Percentiles rank a stretch among this genome's conserved stretches.
Conservation (phyloP, 805 yeast species). For the Teunomyces funiuensis region DNA sequence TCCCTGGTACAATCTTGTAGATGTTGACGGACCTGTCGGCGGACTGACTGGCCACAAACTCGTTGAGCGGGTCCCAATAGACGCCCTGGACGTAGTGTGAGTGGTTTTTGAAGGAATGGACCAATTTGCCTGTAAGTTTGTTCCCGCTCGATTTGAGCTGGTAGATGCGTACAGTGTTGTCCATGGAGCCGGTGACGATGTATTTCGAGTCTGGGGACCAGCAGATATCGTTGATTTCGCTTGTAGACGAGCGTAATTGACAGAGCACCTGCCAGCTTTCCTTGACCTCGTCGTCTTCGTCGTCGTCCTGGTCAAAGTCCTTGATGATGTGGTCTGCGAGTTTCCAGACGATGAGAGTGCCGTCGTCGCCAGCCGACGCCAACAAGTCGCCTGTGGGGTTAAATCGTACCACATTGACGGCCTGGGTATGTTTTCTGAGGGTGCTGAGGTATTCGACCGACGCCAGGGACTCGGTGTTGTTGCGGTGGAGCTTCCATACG, state of each 20-base stretch:
- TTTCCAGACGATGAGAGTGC: slow-evolving; percentile 80
- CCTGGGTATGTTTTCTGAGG: slow-evolving; percentile 85
- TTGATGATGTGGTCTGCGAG: slow-evolving; percentile 51
- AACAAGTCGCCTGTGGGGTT: slow-evolving; percentile 65
- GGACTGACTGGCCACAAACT: slow-evolving; percentile 79
- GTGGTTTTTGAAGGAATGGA: slow-evolving; percentile 63
- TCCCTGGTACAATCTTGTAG: slow-evolving; percentile 31
- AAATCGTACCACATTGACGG: slow-evolving; percentile 88
- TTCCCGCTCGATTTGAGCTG: slow-evolving; percentile 33
- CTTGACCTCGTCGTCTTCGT: slow-evolving; percentile 48
- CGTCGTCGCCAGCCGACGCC: slow-evolving; percentile 96
- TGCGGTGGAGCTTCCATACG: slow-evolving; percentile 38
- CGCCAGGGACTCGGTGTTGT: slow-evolving; percentile 4
- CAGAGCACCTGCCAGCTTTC: slow-evolving; percentile 76
- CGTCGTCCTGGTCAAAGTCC: slow-evolving; percentile 56
- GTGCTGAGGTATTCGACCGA: slow-evolving; percentile 77
- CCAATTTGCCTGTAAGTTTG: slow-evolving; percentile 7
- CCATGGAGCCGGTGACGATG: slow-evolving; percentile 90
- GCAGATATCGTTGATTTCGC: slow-evolving; percentile 85
- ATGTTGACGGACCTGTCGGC: slow-evolving; percentile 83
- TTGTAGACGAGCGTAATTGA: slow-evolving; percentile 56
- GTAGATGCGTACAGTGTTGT: slow-evolving; percentile 73
- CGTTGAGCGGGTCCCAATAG: slow-evolving; percentile 86
- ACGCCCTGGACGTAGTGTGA: slow-evolving; percentile 94
- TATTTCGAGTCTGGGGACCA: slow-evolving; percentile 88